Evolutionary conservation across 768 basidiomycete species (phyloP), one percentile per base, ranked within the genome.

Genomic region (Trametes coccinea): DNA sequence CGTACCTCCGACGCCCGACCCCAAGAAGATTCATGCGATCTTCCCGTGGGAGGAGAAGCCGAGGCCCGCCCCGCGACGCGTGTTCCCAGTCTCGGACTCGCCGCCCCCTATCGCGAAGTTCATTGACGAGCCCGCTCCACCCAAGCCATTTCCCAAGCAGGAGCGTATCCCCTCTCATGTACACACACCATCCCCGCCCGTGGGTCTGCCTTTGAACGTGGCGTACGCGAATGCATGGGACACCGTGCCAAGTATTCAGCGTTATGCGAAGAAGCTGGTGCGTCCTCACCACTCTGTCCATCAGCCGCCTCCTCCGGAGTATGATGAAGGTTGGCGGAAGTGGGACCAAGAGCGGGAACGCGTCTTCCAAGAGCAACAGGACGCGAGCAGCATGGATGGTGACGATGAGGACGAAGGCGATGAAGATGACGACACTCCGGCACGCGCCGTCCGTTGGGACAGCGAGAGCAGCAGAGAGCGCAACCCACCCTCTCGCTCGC

Each of bases 41-140:
- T 98, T 99, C 74, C 95, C 96, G n/a, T 99, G 96, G 96, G 96
- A 99, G 71, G 83, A 86, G 60, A 82, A 83, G 67, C 87, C 84
- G 11, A 84, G 89, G 34, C 81, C 78, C 50, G 66, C 80, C 64
- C 92, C 91, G 13, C 80, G 79, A 30, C 88, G 92, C 55, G 82
- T 89, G 34, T 93, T 93, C 68, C 93, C 91, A 31, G 75, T 73
- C n/a, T 76, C 82, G 33, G 86, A 88, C 50, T 77, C 80, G 49
- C 85, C 82, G 29, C 78, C 80, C 1, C 82, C 84, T 17, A 45
- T 60, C 7, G 65, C 60, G 16, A 64, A 65, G 39, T 72, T 68
- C 62, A 66, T 72, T 37, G 69, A 68, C 48, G 64, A 65, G 27
- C 65, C 64, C 33, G 52, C 64, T 50, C 48, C 56, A 1, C 49